Percentiles rank a stretch among this genome's conserved stretches.
phyloP scores from a whole-genome alignment of 768 basidiomycete species.

The Amanita subjunquillea region DNA sequence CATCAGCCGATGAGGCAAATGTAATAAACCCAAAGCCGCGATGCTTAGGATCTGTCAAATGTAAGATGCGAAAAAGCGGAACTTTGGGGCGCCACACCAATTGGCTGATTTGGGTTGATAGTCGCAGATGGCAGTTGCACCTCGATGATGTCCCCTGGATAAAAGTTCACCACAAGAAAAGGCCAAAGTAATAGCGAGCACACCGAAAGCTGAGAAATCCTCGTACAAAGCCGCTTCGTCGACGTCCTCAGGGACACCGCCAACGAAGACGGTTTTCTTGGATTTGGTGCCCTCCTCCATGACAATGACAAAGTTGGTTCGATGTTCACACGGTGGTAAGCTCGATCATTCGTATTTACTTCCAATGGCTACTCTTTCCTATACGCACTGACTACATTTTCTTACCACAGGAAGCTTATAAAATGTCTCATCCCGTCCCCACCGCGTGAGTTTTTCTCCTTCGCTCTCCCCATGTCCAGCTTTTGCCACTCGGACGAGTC shows the following conservation, averaged over 20 bases:
- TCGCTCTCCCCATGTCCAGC: constrained; percentile 9
- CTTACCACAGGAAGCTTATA: constrained; percentile 2
- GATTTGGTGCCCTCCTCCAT: constrained; percentile 80
- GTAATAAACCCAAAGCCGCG: constrained; percentile 94
- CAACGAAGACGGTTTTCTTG: constrained; percentile 84
- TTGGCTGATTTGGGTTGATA: constrained; percentile 50
- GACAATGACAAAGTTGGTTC: background rate
- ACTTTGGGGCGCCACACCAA: constrained; percentile 25
- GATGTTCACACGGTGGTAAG: background rate
- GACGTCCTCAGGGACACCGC: constrained; percentile 75
- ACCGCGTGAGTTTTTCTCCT: background rate
- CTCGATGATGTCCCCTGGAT: constrained; percentile 82
- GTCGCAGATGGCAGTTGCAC: constrained; percentile 79
- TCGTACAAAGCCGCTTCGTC: constrained; percentile 72
- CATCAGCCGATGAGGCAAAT: constrained; percentile 69
- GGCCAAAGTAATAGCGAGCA: constrained; percentile 12
- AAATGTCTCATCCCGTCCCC: background rate
- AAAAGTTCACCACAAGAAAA: constrained; percentile 5
- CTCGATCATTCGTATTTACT: constrained; percentile 11
- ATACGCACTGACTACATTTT: constrained; percentile 11
- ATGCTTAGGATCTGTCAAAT: constrained; percentile 57
- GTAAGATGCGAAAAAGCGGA: constrained; percentile 3
- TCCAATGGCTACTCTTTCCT: constrained; percentile 17
- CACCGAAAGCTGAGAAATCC: constrained; percentile 83
- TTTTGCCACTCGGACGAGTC: constrained; percentile 17